phyloP scores from a whole-genome alignment of 2,329 filamentous ascomycete species.

The Ustilaginoidea virens region DNA sequence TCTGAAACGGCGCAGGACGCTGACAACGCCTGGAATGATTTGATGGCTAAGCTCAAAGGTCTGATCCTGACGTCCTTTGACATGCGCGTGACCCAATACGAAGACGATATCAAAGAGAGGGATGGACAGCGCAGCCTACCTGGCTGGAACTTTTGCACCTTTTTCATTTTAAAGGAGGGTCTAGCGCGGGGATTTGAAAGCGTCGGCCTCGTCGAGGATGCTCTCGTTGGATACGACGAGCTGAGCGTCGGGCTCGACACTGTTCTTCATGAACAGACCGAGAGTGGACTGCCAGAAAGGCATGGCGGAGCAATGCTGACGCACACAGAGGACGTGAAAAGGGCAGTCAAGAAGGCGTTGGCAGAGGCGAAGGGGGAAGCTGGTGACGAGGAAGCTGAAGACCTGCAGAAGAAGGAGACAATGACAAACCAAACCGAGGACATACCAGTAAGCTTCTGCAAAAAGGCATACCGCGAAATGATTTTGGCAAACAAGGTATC shows the following conservation, averaged over 20 bases:
- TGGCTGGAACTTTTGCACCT: constrained; percentile 98
- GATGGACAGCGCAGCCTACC: constrained; percentile 75
- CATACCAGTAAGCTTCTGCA: constrained; percentile 45
- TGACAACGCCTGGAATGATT: constrained; percentile 67
- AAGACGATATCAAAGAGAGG: constrained; percentile 92
- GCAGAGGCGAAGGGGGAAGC: constrained; percentile 18
- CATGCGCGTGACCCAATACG: constrained; percentile 78
- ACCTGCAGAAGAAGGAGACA: constrained; percentile 31
- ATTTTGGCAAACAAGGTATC: constrained; percentile 94
- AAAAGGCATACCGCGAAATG: constrained; percentile 77
- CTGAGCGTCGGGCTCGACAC: constrained; percentile 75
- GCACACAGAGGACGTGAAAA: constrained; percentile 60
- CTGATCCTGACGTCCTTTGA: constrained; percentile 85
- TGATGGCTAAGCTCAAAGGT: constrained; percentile 74
- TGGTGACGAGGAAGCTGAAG: constrained; percentile 26
- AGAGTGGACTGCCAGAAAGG: constrained; percentile 41
- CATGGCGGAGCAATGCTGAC: constrained; percentile 58
- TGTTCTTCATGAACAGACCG: constrained; percentile 59
- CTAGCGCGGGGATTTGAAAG: constrained; percentile 89
- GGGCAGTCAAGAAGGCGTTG: constrained; percentile 37
- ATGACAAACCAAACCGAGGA: constrained; percentile 31
- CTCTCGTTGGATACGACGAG: constrained; percentile 87
- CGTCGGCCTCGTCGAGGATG: constrained; percentile 89
- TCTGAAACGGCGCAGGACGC: constrained; percentile 62
- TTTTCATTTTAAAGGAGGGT: constrained; percentile 95